Evolutionary conservation across 2,329 filamentous ascomycete genomes (phyloP).

Genomic region (Hypoxylon sp.): DNA sequence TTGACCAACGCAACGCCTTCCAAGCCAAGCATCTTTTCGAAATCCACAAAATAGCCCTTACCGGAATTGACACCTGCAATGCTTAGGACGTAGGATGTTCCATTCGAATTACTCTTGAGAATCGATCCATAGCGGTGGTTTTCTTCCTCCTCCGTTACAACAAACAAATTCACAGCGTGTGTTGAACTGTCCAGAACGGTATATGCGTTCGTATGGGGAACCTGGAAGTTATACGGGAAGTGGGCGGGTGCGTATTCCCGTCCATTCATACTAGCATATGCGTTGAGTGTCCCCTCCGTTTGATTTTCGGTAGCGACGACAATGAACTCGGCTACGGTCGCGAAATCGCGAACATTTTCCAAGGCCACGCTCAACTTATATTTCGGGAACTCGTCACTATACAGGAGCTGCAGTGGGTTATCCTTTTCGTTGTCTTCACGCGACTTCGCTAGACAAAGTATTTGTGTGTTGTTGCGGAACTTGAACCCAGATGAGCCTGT

Average conservation of each 20-base stretch:
- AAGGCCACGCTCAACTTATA: slow-evolving; percentile 74
- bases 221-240: slow-evolving; percentile 88
- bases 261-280: slow-evolving; percentile 89
- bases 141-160: slow-evolving; percentile 78
- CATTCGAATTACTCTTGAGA: slow-evolving; percentile 98
- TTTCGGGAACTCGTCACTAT: slow-evolving; percentile 83
- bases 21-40: slow-evolving; percentile 93
- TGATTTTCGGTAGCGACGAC: slow-evolving; percentile 84
- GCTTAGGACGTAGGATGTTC: slow-evolving; percentile 92
- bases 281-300: slow-evolving; percentile 77
- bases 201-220: slow-evolving; percentile 84
- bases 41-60: slow-evolving; percentile 84
- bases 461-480: slow-evolving; percentile 67
- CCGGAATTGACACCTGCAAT: slow-evolving; percentile 87
- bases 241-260: slow-evolving; percentile 83
- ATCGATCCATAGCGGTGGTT: slow-evolving; percentile 85
- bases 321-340: slow-evolving; percentile 97
- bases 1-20: slow-evolving; percentile 94
- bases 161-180: slow-evolving; percentile 94
- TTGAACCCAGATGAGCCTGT: slow-evolving; percentile 75
- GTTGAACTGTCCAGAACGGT: slow-evolving; percentile 96
- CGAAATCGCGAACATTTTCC: slow-evolving; percentile 84
- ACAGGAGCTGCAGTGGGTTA: slow-evolving; percentile 77
- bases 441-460: slow-evolving; percentile 74
- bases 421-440: slow-evolving; percentile 75